Percentiles rank a stretch among this genome's conserved stretches.
These are phyloP conservation scores for Plasmodium adleri DNA, from an alignment of 169 alveolate species.

Conservation along the genomic window DNA sequence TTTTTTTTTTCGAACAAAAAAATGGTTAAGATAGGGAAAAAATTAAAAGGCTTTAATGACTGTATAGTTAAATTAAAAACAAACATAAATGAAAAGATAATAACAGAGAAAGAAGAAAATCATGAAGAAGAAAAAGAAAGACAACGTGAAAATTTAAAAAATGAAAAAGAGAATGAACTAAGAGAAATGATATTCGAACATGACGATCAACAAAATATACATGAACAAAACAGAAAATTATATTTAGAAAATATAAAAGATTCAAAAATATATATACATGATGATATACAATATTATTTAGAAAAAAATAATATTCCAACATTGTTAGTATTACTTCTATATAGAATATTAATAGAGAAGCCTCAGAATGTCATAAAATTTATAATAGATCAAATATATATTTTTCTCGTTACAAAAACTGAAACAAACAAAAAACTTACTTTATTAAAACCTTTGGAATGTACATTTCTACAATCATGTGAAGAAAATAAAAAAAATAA, in stretches of 20 bases:
- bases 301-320: constrained; percentile 14
- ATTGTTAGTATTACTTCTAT: constrained; percentile 37
- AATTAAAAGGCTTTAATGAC: constrained; percentile 51
- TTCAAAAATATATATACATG: background rate
- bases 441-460: no score
- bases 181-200: background rate
- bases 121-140: constrained; percentile 1
- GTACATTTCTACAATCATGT: background rate
- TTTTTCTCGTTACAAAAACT: background rate
- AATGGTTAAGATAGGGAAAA: constrained; percentile 64
- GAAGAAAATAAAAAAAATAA: background rate
- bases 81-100: constrained; percentile 15
- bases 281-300: constrained; percentile 27
- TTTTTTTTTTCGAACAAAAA: background rate
- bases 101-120: constrained; percentile 8
- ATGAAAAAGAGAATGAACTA: background rate
- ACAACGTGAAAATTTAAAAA: background rate
- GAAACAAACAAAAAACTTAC: background rate
- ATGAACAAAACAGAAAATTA: background rate
- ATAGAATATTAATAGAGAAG: constrained; percentile 38
- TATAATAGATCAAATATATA: constrained; percentile 32
- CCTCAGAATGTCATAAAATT: constrained; percentile 32
- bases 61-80: constrained; percentile 23
- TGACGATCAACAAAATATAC: background rate
- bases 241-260: background rate